phyloP scores from a whole-genome alignment of 1,139 yeast genomes.

The Nadsonia commutata region DNA sequence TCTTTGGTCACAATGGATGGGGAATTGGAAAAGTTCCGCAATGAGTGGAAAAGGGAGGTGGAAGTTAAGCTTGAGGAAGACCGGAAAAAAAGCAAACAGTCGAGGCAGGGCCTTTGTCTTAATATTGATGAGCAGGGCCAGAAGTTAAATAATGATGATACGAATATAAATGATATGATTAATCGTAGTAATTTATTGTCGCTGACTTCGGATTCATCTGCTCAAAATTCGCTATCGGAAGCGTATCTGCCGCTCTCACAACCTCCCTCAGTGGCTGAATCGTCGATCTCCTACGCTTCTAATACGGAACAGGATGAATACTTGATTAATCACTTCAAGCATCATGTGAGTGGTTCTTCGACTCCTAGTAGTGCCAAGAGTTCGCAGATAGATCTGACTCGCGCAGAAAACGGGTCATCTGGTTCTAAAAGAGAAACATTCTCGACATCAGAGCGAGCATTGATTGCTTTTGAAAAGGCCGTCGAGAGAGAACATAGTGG shows the following conservation, averaged over 20 bases:
- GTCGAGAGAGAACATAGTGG: constrained; percentile 62
- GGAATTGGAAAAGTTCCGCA: constrained; percentile 2
- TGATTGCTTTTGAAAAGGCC: constrained; percentile 53
- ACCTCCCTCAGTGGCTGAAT: not conserved
- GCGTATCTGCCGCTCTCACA: not conserved
- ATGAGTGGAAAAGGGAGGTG: constrained; percentile 4
- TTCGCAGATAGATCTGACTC: not conserved
- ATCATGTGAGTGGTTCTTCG: not conserved
- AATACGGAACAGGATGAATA: not conserved
- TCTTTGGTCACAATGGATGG: not conserved
- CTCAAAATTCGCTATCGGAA: not conserved
- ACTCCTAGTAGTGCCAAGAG: not conserved
- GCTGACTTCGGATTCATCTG: not conserved
- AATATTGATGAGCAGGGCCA: no score
- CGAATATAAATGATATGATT: no score
- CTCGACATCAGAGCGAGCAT: constrained; percentile 26
- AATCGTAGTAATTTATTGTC: no score
- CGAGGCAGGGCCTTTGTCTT: no score
- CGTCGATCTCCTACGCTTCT: not conserved
- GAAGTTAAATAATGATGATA: no score
- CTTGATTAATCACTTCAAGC: not conserved
- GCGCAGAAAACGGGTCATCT: not conserved
- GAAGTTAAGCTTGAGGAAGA: not conserved
- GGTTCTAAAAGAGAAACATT: not conserved
- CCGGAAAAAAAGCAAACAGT: not conserved